phyloP scores from a whole-genome alignment of 1,139 yeast species.

The Yamadazyma conglobata region DNA sequence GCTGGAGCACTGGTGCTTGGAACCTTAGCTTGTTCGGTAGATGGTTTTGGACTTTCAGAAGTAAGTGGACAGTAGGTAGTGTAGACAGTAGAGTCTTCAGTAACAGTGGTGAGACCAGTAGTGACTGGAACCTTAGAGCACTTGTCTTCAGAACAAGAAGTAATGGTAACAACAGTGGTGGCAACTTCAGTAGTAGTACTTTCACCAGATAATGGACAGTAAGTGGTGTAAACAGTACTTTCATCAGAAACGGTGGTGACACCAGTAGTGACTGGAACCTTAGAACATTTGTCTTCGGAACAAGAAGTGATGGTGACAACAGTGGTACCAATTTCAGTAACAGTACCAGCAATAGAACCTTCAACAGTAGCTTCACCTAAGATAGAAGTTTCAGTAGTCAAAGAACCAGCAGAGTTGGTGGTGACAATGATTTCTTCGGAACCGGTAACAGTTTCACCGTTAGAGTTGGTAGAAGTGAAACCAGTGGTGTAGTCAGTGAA shows the following conservation, averaged over 20 bases:
- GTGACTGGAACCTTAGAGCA: conserved; percentile 31
- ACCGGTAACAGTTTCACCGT: conserved; percentile 8
- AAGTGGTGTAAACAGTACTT: conserved; percentile 31
- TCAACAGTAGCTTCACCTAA: conserved; percentile 11
- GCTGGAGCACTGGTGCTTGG: conserved; percentile 6
- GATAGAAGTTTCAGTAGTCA: conserved; percentile 9
- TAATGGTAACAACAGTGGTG: conserved; percentile 41
- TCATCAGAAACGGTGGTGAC: conserved; percentile 21
- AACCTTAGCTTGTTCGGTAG: no score
- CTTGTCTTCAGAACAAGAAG: conserved; percentile 40
- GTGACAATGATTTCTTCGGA: conserved; percentile 12
- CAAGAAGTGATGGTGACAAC: conserved; percentile 48
- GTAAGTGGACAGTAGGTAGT: conserved; percentile 47
- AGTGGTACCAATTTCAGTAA: conserved; percentile 20
- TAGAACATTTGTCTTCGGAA: conserved; percentile 30
- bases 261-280: conserved; percentile 22
- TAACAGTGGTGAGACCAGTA: conserved; percentile 36
- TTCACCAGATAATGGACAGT: conserved; percentile 24
- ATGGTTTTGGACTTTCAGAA: conserved; percentile 10
- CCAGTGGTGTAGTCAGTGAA: conserved; percentile 12
- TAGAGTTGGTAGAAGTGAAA: conserved; percentile 7
- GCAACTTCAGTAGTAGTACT: conserved; percentile 14
- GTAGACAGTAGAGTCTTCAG: conserved; percentile 32
- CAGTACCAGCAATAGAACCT: conserved; percentile 19
- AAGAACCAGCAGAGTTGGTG: conserved; percentile 10